Evolutionary conservation across 306 rosid species (phyloP).

Genomic region (Cucurbita moschata): DNA sequence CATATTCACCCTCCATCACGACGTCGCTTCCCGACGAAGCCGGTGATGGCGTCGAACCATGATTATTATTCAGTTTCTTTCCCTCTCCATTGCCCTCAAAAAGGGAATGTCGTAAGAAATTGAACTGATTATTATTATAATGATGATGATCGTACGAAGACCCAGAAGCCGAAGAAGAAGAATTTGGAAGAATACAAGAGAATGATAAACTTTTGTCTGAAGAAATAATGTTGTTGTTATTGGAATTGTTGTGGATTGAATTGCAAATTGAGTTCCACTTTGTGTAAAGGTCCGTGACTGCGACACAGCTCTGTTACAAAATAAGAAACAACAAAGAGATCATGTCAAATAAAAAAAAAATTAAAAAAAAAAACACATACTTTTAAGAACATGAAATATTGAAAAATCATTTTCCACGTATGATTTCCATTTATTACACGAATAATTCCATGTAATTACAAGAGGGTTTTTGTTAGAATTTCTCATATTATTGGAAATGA

Average conservation of each 20-base stretch:
- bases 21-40: conserved; percentile 37
- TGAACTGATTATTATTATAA: background rate
- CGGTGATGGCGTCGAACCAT: conserved; percentile 50
- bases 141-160: conserved; percentile 44
- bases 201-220: conserved; percentile 35
- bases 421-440: background rate
- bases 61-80: conserved; percentile 18
- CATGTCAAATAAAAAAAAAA: background rate
- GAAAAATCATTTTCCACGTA: background rate
- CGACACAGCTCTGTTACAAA: conserved; percentile 42
- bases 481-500: background rate
- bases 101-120: conserved; percentile 5
- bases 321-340: conserved; percentile 1
- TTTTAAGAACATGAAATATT: background rate
- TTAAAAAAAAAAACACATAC: background rate
- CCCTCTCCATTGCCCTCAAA: conserved; percentile 27
- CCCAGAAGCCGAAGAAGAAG: conserved; percentile 56
- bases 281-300: conserved; percentile 52
- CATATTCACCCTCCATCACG: conserved; percentile 47
- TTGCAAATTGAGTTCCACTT: conserved; percentile 61
- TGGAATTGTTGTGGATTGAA: conserved; percentile 42
- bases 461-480: background rate
- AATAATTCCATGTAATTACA: conserved; percentile 1
- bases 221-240: conserved; percentile 14
- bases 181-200: conserved; percentile 42